These are phyloP conservation scores for Fusarium pseudoanthophilum DNA, from an alignment of 2,329 filamentous ascomycete species.

Conservation along the genomic window DNA sequence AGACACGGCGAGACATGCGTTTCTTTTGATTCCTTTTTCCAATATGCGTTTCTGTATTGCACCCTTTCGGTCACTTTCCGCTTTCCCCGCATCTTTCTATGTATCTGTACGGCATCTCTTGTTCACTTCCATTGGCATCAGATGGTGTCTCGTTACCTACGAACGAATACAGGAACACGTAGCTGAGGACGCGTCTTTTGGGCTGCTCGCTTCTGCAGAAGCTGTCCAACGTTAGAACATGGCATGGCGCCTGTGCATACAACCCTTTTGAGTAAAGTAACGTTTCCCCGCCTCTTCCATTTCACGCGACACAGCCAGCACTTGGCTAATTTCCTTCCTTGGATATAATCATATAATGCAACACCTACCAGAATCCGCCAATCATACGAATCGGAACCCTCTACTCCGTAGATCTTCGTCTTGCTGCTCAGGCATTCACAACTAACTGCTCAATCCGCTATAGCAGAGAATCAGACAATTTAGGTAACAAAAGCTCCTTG, in stretches of 20 bases:
- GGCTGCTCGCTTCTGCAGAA: not conserved
- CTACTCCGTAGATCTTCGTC: not conserved
- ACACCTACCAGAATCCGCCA: not conserved
- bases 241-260: not conserved
- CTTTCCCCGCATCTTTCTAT: constrained; percentile 9
- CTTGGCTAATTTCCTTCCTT: not conserved
- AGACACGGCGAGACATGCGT: not conserved
- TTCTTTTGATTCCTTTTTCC: not conserved
- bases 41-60: not conserved
- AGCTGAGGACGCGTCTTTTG: not conserved
- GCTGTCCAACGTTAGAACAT: not conserved
- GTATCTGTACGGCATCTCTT: not conserved
- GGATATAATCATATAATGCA: not conserved
- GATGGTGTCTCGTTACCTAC: not conserved
- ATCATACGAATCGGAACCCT: constrained; percentile 6
- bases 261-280: not conserved
- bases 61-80: constrained; percentile 32
- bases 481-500: not conserved
- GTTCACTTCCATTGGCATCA: not conserved
- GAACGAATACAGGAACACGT: not conserved
- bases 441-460: not conserved
- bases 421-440: not conserved
- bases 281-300: constrained; percentile 15
- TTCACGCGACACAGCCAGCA: constrained; percentile 4
- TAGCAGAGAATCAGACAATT: not conserved